Evolutionary conservation across 2,329 filamentous ascomycete genomes (phyloP).

Genomic region (Neurospora sp.): DNA sequence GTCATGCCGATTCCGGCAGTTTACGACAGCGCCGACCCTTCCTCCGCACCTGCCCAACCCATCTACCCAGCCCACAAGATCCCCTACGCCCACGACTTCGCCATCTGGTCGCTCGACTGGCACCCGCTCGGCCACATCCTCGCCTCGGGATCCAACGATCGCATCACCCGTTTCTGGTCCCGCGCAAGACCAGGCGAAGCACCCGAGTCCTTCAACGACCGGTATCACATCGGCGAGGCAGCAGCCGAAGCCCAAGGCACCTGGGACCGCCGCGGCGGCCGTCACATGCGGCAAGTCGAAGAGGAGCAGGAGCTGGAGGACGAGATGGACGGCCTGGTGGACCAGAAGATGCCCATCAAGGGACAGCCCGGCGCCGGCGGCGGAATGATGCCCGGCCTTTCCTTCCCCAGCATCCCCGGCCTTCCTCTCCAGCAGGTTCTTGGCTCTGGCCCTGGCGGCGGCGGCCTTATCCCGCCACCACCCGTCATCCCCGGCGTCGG

Average conservation of each 20-base stretch:
- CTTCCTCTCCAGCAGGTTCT: constrained; percentile 32
- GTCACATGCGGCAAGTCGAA: constrained; percentile 74
- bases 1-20: not conserved
- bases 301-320: constrained; percentile 92
- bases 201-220: constrained; percentile 68
- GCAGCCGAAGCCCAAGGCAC: constrained; percentile 93
- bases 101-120: constrained; percentile 97
- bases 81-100: constrained; percentile 82
- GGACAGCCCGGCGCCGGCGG: constrained; percentile 33
- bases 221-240: constrained; percentile 90
- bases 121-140: constrained; percentile 93
- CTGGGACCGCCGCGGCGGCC: constrained; percentile 71
- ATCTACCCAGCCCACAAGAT: constrained; percentile 85
- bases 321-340: constrained; percentile 82
- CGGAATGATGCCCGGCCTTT: not conserved
- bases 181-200: constrained; percentile 78
- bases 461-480: constrained; percentile 20
- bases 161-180: constrained; percentile 95
- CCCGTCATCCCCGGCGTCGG: constrained; percentile 42
- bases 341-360: constrained; percentile 70
- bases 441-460: constrained; percentile 3
- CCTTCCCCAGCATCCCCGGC: constrained; percentile 50
- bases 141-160: constrained; percentile 90
- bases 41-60: constrained; percentile 74
- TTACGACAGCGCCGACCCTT: constrained; percentile 74